Base-by-base conservation (phyloP, 2,329 filamentous ascomycete genomes). In the Beauveria pseudobassiana region DNA sequence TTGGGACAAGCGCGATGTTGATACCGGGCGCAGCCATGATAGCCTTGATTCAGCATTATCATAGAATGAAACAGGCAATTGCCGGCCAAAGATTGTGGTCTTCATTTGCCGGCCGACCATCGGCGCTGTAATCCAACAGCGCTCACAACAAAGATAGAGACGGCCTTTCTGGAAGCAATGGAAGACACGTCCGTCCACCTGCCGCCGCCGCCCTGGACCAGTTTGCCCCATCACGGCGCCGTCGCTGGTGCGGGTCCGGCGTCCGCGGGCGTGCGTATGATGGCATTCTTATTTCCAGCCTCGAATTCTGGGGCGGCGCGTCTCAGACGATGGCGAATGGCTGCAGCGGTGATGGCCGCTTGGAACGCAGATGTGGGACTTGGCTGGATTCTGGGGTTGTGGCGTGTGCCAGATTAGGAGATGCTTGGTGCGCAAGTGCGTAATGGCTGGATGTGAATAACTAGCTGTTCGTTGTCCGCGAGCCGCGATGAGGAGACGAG, bases 401-500 rank as follows among this genome's bases (percentile, higher is more conserved):
- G 28, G 22, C 42, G 42, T 59, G 46, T 43, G 34, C 22, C 48
- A 52, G 57, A 53, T 45, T 45, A 24, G 57, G 43, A 49, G 12
- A 58, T 58, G 26, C n/a, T 34, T 38, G 34, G 18, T 30, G 16
- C 14, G 12, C 34, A 38, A 38, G 30, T 38, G 34, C 8, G 49
- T 9, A 20, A 5, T 48, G 18, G 24, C 40, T 51, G 34, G 46
- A 22, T 38, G 22, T 12, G 46, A 38, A 22, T 34, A 28, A 38
- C 34, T 56, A n/a, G 26, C 24, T 10, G 54, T 46, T 59, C 57
- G 57, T 20, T 52, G 57, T 59, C 57, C 57, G 57, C 57, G 57
- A 59, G 26, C 49, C 40, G 57, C 57, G 57, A 43, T 2, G 54
- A 38, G 53, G 51, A 8, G 40, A 46, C 16, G 40, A 28, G 38